These are phyloP conservation scores for Globisporangium mamillatum DNA, from an alignment of 352 stramenopile genomes.

Conservation along the genomic window DNA sequence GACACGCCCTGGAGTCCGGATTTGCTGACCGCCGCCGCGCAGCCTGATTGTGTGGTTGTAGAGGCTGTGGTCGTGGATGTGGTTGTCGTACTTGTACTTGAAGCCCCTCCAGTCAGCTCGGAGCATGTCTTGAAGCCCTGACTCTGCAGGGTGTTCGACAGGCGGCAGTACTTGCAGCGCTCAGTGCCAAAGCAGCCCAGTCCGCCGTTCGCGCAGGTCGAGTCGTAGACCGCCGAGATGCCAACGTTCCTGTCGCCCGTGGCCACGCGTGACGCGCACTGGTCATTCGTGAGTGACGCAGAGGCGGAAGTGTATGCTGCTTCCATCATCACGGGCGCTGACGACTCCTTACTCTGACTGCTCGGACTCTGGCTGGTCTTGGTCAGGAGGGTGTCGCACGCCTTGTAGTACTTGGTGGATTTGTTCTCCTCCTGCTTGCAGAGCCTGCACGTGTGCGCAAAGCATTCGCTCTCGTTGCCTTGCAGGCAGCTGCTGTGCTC, in stretches of 20 bases:
- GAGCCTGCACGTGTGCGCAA: constrained; percentile 22
- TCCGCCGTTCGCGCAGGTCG: constrained; percentile 24
- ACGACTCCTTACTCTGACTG: neutral
- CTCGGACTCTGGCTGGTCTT: neutral
- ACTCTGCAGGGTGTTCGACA: constrained; percentile 21
- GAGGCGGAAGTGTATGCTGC: neutral
- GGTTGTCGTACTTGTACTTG: neutral
- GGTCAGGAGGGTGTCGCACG: neutral
- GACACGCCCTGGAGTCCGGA: constrained; percentile 39
- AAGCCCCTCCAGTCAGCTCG: constrained; percentile 12
- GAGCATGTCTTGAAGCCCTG: constrained; percentile 24
- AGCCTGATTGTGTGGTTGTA: constrained; percentile 18
- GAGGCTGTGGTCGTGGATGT: constrained; percentile 15
- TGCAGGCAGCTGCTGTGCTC: neutral
- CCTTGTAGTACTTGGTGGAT: constrained; percentile 15
- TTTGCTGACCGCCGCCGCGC: constrained; percentile 23
- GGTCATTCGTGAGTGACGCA: constrained; percentile 11
- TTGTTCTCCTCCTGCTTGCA: constrained; percentile 13
- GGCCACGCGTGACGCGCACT: constrained; percentile 27
- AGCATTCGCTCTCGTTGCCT: constrained; percentile 19
- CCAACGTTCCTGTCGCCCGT: constrained; percentile 29
- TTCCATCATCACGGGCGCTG: neutral
- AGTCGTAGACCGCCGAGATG: constrained; percentile 27
- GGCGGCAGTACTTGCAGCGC: constrained; percentile 29
- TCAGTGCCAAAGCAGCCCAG: constrained; percentile 29